phyloP scores from a whole-genome alignment of 805 yeast species.

The Wickerhamomyces rabaulensis region DNA sequence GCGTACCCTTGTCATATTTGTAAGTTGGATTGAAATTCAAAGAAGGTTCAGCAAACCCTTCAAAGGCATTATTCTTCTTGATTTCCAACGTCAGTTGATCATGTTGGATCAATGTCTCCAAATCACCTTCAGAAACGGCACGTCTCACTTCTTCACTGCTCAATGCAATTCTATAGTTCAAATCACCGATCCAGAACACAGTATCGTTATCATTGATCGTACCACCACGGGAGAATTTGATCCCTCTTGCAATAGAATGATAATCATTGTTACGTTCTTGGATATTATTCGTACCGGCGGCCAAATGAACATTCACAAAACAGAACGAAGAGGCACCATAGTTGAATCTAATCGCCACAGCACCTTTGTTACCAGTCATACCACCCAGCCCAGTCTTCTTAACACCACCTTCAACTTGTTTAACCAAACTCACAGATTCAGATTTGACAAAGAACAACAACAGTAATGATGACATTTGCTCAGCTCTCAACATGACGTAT shows the following conservation, averaged over 20 bases:
- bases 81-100: conserved; percentile 83
- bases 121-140: conserved; percentile 41
- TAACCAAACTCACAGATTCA: conserved; percentile 44
- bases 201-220: conserved; percentile 79
- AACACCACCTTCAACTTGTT: conserved; percentile 88
- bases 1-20: conserved; percentile 83
- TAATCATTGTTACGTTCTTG: conserved; percentile 87
- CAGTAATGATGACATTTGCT: conserved; percentile 66
- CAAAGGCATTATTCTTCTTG: conserved; percentile 65
- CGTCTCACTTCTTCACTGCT: conserved; percentile 70
- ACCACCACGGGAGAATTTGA: conserved; percentile 73
- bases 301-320: conserved; percentile 84
- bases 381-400: conserved; percentile 97
- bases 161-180: conserved; percentile 74
- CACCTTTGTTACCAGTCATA: conserved; percentile 95
- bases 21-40: conserved; percentile 85
- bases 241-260: conserved; percentile 65
- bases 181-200: conserved; percentile 92
- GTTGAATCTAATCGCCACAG: conserved; percentile 85
- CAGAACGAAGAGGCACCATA: conserved; percentile 79
- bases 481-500: conserved; percentile 66
- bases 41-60: conserved; percentile 69
- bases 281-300: conserved; percentile 82
- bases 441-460: conserved; percentile 58
- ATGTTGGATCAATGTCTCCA: conserved; percentile 46